A percentile compares a stretch with the other conserved stretches of the same genome.
Evolutionary conservation across 2,329 filamentous ascomycete genomes (phyloP).

Genomic region (Paecilomyces niveus): DNA sequence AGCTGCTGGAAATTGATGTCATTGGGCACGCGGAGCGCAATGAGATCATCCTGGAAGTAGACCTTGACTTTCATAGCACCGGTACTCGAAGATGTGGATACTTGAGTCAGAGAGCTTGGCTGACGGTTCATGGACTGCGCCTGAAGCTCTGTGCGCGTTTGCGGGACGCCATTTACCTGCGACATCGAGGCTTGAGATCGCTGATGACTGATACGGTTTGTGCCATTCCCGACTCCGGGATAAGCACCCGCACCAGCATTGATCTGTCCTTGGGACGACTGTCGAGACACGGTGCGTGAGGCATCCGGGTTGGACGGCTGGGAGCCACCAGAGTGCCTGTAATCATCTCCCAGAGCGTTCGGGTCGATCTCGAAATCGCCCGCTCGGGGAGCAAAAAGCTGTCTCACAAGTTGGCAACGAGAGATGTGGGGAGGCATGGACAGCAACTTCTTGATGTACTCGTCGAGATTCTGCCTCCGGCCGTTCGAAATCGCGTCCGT

Average conservation of each 20-base stretch:
- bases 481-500: conserved; percentile 97
- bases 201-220: conserved; percentile 33
- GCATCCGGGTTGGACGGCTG: conserved; percentile 58
- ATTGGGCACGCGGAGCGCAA: conserved; percentile 79
- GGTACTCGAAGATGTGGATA: conserved; percentile 29
- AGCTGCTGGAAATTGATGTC: conserved; percentile 73
- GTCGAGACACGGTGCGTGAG: conserved; percentile 53
- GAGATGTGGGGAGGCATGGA: conserved; percentile 78
- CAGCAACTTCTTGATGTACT: conserved; percentile 89
- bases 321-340: conserved; percentile 65
- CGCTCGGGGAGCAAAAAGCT: conserved; percentile 83
- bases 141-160: conserved; percentile 24
- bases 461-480: conserved; percentile 83
- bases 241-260: conserved; percentile 49
- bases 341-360: conserved; percentile 58
- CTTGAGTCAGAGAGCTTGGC: conserved; percentile 47
- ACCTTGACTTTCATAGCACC: conserved; percentile 86
- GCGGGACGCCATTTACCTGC: conserved; percentile 30
- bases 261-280: conserved; percentile 59
- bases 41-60: conserved; percentile 84
- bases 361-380: conserved; percentile 91
- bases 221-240: conserved; percentile 38
- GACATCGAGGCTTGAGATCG: conserved; percentile 26
- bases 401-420: conserved; percentile 73
- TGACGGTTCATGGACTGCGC: conserved; percentile 39